phyloP scores from a whole-genome alignment of 2,329 filamentous ascomycete genomes.

The Apiospora sp. region DNA sequence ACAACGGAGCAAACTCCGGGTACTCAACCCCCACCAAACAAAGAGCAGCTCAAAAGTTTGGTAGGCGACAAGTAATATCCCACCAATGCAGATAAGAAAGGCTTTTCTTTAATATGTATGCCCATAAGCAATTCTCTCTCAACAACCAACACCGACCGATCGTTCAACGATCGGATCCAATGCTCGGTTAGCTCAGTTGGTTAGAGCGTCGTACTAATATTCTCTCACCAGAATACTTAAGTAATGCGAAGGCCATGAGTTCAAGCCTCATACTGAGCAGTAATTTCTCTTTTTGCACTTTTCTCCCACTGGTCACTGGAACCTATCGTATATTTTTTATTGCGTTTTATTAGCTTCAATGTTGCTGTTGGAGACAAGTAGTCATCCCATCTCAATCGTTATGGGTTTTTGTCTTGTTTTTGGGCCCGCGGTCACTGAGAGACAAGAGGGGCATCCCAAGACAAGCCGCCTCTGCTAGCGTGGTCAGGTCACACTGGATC shows the following conservation, averaged over 20 bases:
- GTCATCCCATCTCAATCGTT: not conserved
- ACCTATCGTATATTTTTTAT: not conserved
- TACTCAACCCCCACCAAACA: not conserved
- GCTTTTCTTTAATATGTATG: not conserved
- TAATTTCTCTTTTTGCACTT: not conserved
- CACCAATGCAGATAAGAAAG: not conserved
- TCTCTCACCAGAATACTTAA: constrained; percentile 5
- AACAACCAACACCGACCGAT: constrained; percentile 12
- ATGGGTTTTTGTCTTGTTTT: not conserved
- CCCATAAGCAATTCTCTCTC: not conserved
- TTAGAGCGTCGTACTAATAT: constrained; percentile 22
- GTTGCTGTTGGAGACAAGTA: too few relatives aligned
- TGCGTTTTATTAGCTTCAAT: too few relatives aligned
- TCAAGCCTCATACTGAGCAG: constrained; percentile 21
- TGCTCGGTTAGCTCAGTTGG: constrained; percentile 21
- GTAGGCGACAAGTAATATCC: not conserved
- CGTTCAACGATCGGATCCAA: not conserved
- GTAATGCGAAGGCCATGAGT: constrained; percentile 22
- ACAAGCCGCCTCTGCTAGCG: not conserved
- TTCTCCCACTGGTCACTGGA: not conserved
- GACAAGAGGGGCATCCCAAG: not conserved
- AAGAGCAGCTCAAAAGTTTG: not conserved
- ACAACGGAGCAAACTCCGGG: not conserved
- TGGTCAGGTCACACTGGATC: not conserved
- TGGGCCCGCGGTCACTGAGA: not conserved